These are phyloP conservation scores for Cercospora sojina DNA, from an alignment of 2,329 filamentous ascomycete species.

Conservation along the genomic window DNA sequence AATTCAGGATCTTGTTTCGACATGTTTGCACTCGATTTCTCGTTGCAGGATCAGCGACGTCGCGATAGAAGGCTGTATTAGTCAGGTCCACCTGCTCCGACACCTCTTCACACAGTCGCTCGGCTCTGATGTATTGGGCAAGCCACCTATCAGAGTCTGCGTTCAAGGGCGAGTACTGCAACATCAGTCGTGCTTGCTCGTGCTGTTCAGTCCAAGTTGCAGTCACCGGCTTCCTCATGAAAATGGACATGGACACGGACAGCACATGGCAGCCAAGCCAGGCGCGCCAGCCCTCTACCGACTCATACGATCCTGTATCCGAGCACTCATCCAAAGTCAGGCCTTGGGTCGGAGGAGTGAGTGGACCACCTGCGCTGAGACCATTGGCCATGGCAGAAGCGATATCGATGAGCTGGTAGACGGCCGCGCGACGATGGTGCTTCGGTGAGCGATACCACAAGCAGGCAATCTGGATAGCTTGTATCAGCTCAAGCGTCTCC, in stretches of 20 bases:
- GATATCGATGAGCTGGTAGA: conserved; percentile 79
- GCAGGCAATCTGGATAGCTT: conserved; percentile 70
- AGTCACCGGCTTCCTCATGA: conserved; percentile 18
- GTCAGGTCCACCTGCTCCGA: conserved; percentile 23
- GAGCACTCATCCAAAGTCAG: neutral
- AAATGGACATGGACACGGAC: conserved; percentile 16
- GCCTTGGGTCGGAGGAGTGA: neutral
- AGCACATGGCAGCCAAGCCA: conserved; percentile 27
- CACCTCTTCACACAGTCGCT: conserved; percentile 30
- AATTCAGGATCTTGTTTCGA: conserved; percentile 28
- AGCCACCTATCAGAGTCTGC: conserved; percentile 26
- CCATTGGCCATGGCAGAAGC: conserved; percentile 77
- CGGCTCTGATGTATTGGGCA: conserved; percentile 31
- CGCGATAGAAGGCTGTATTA: conserved; percentile 17
- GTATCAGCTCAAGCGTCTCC: conserved; percentile 73
- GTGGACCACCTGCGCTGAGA: conserved; percentile 62
- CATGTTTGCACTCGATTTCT: conserved; percentile 26
- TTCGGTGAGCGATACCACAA: conserved; percentile 82
- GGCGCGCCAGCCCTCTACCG: conserved; percentile 20
- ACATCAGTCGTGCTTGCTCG: conserved; percentile 26
- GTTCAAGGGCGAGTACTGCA: conserved; percentile 23
- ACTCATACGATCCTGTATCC: conserved; percentile 11
- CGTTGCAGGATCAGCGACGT: conserved; percentile 26
- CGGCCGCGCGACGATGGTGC: conserved; percentile 78
- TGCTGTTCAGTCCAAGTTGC: conserved; percentile 26